Percentiles rank a stretch among this genome's conserved stretches.
Conservation (phyloP, 441 rosid species). For the Macaranga tanarius region DNA sequence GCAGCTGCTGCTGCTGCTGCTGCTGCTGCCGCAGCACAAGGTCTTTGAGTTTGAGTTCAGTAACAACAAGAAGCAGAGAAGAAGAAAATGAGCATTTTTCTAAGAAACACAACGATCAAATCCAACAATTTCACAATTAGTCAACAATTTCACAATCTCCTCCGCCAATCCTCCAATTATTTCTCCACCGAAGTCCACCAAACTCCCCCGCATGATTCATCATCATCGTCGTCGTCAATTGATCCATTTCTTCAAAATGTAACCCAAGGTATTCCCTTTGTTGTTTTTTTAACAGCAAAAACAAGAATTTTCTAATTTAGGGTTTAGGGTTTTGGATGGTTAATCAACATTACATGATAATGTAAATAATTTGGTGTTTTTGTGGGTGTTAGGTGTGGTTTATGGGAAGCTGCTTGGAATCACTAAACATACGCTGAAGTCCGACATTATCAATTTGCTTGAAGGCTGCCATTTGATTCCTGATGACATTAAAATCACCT, state of each 20-base stretch:
- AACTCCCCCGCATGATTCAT: constrained; percentile 32
- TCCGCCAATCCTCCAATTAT: constrained; percentile 37
- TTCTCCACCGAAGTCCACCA: constrained; percentile 51
- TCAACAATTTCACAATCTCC: constrained; percentile 21
- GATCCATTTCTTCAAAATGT: constrained; percentile 32
- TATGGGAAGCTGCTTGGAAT: constrained; percentile 56
- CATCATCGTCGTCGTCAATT: constrained; percentile 33
- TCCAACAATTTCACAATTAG: constrained; percentile 30
- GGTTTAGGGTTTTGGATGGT: neutral
- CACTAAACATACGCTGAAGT: constrained; percentile 52
- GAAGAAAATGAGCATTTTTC: constrained; percentile 36
- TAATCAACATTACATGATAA: no score
- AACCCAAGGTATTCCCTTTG: no score
- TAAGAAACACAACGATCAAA: constrained; percentile 41
- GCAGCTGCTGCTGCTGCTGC: no score
- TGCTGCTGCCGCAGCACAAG: no score
- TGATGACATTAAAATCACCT: constrained; percentile 62
- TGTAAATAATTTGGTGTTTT: neutral
- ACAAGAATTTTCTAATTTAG: neutral
- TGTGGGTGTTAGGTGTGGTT: constrained; percentile 33
- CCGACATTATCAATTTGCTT: constrained; percentile 59
- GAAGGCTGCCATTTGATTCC: constrained; percentile 55
- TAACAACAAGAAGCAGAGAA: no score
- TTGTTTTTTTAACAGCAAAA: no score
- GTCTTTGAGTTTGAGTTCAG: no score